Evolutionary conservation across 2,329 filamentous ascomycete genomes (phyloP), one percentile per base, ranked within the genome.

Genomic region (Colletotrichum echinochloae): DNA sequence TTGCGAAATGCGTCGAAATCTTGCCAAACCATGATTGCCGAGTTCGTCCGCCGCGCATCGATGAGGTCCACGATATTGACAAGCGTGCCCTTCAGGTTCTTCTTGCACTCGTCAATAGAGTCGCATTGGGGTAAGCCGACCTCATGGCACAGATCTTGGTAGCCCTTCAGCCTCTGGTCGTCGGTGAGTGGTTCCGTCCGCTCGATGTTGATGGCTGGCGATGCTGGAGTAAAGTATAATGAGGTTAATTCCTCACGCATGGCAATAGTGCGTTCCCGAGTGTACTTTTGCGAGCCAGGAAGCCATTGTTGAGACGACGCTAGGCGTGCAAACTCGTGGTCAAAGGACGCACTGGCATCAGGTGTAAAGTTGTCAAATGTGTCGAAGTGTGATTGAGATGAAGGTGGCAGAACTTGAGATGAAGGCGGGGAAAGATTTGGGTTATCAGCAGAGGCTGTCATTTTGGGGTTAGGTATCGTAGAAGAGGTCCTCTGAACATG

Each of bases 21-120:
- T 1, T 72, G 18, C 77, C 76, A 79, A 30, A 79, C 73, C 39
- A 73, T 52, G 41, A 79, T 75, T 51, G 66, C 51, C 37, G 70
- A 73, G 23, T 54, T 28, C 20, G 73, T 78, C 26, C 77, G 74
- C 41, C 74, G 73, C 18, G 77, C 70, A 56, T 80, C 76, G 37
- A 80, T 78, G 46, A 79, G 70, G 59, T 79, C 76, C 0, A 79
- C 71, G 44, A 79, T 79, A 56, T 79, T 79, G 67, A 57, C 9
- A 41, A 57, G 55, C 1, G 20, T 57, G 37, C 37, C 44, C 35
- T 76, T 77, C 28, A 78, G 61, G 2, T 57, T 8, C 20, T 37
- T 57, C 63, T 76, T 76, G 72, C 77, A 79, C 33, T 76, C 72
- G 0, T 46, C 26, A 1, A 74, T 52, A 4, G 74, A 73, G 35